Base-by-base conservation (phyloP, 1,284 basidiomycete genomes). In the Boletus sp. region DNA sequence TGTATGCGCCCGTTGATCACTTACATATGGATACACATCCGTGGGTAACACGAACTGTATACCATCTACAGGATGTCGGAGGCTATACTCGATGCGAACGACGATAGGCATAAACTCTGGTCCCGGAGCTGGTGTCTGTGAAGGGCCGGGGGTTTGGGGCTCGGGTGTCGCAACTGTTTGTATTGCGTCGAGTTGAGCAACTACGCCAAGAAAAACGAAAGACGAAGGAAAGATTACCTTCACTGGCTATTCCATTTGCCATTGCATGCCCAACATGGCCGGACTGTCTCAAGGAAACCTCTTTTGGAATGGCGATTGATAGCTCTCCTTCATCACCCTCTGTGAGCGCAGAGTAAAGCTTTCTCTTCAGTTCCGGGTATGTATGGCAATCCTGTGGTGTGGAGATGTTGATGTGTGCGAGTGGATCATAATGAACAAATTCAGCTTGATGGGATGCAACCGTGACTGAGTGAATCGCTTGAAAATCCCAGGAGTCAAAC, bases 291-390 rank as follows among this genome's bases (percentile, higher is more conserved):
- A 93, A 69, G 49, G 81, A 76, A 16, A 92, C 87, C 52, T 91
- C 88, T 53, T 77, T 77, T 2, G 94, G 93, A 45, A 99, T 82
- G 16, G 86, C 80, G 58, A 99, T 92, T 13, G 91, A 91, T 33
- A 99, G 69, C 68, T 98, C 96, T 51, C 96, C 95, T 64, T 96
- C 90, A 53, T 94, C 91, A 37, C 84, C 81, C 59, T 98, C 94
- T 49, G 91, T 83, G 36, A 93, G 75, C 0, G 94, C 90, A 0
- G 91, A 83, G 72, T 93, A 99, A 26, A 96, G 69, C 70, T 87
- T 90, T 46, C 95, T 81, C 75, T 97, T 98, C 53, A 96, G 77
- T 65, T 97, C 95, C 7, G 93, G 91, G 69, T 97, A 94, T 35
- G 82, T 79, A 60, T 94, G 91, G 49, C 91, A 87, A 61, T 97